These are phyloP conservation scores for Epichloe festucae DNA, from an alignment of 2,329 filamentous ascomycete species.

Conservation along the genomic window DNA sequence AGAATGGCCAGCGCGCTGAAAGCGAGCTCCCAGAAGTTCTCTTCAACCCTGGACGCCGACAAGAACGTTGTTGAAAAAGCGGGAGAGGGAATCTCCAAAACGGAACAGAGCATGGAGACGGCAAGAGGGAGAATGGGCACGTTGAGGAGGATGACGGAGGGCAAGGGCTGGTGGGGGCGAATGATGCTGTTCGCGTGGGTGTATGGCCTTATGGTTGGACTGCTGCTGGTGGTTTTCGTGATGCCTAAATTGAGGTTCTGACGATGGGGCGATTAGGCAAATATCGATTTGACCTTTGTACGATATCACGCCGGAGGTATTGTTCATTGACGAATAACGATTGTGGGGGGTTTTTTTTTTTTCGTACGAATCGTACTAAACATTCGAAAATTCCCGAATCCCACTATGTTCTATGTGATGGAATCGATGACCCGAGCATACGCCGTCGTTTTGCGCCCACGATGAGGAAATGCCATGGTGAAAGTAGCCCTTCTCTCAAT, in stretches of 20 bases:
- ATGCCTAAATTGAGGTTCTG: conserved; percentile 80
- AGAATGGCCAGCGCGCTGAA: conserved; percentile 69
- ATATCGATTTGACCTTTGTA: background rate
- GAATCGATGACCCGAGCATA: background rate
- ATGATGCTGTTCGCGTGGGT: conserved; percentile 79
- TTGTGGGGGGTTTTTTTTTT: too few relatives aligned
- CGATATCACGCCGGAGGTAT: background rate
- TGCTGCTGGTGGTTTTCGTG: conserved; percentile 71
- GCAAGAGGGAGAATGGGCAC: conserved; percentile 67
- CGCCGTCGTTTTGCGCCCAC: background rate
- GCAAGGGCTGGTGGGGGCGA: conserved; percentile 74
- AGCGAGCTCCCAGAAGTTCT: conserved; percentile 58
- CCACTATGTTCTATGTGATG: background rate
- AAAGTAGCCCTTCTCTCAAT: background rate
- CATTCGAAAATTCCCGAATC: too few relatives aligned
- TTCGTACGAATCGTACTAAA: background rate
- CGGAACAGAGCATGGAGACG: conserved; percentile 60
- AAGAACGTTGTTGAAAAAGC: conserved; percentile 61
- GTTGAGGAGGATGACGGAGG: conserved; percentile 70
- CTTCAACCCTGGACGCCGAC: conserved; percentile 54
- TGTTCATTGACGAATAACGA: background rate
- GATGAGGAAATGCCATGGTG: background rate
- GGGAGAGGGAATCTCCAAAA: conserved; percentile 63
- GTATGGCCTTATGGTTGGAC: conserved; percentile 64
- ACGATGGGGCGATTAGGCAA: conserved; percentile 7